These are phyloP conservation scores for Ogataea ganodermae DNA, from an alignment of 805 yeast genomes.

Conservation along the genomic window DNA sequence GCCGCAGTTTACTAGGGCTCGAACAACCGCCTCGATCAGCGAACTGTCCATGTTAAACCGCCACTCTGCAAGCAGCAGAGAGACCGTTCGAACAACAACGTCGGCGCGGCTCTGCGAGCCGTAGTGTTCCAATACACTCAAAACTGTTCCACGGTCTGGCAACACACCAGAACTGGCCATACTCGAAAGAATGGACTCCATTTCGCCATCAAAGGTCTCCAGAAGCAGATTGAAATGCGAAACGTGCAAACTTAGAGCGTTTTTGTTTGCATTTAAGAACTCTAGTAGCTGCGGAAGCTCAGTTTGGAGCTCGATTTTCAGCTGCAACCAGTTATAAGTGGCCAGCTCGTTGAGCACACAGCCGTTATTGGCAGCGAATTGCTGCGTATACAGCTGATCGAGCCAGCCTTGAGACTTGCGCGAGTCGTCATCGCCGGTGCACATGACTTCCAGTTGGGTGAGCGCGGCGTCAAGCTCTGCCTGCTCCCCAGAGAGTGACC, in stretches of 20 bases:
- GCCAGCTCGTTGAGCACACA: slow-evolving; percentile 16
- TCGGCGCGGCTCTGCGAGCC: slow-evolving; percentile 8
- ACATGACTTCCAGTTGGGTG: neutral
- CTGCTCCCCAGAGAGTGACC: no score
- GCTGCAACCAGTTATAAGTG: slow-evolving; percentile 12
- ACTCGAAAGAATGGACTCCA: slow-evolving; percentile 4
- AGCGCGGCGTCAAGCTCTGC: neutral
- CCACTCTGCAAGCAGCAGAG: slow-evolving; percentile 11
- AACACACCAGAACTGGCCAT: slow-evolving; percentile 6
- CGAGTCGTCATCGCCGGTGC: neutral
- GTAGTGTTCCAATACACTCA: slow-evolving; percentile 8
- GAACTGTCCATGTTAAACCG: slow-evolving; percentile 14
- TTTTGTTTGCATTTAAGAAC: slow-evolving; percentile 1
- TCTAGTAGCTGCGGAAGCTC: slow-evolving; percentile 4
- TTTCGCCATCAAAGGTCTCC: neutral
- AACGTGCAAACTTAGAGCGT: slow-evolving; percentile 7
- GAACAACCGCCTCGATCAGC: slow-evolving; percentile 13
- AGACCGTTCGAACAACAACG: slow-evolving; percentile 9
- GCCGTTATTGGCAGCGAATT: neutral
- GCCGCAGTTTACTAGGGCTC: slow-evolving; percentile 13
- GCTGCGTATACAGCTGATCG: slow-evolving; percentile 10
- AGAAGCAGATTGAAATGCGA: slow-evolving; percentile 17
- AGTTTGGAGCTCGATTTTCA: slow-evolving; percentile 1
- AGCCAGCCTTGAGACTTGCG: slow-evolving; percentile 9
- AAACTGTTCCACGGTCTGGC: slow-evolving; percentile 19